phyloP scores from a whole-genome alignment of 1,284 basidiomycete species.

The Paramarasmius palmivorus region DNA sequence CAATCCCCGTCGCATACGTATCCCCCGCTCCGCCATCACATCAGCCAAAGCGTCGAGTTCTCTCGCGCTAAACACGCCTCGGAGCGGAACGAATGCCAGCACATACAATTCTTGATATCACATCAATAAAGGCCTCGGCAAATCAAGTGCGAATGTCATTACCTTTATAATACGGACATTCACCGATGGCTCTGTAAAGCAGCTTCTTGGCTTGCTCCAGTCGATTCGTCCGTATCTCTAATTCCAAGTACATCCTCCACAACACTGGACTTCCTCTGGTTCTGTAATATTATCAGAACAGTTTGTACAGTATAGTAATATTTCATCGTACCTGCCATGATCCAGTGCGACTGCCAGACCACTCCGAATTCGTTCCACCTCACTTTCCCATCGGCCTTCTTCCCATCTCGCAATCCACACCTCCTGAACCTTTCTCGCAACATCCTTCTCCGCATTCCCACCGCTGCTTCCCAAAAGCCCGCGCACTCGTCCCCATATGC shows the following conservation, averaged over 20 bases:
- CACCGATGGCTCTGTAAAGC: conserved; percentile 78
- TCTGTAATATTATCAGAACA: conserved; percentile 37
- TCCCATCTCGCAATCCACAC: conserved; percentile 83
- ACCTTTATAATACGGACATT: conserved; percentile 85
- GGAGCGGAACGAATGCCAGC: conserved; percentile 77
- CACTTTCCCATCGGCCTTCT: conserved; percentile 63
- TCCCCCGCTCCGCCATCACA: conserved; percentile 80
- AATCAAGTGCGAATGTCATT: conserved; percentile 9
- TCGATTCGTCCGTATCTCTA: conserved; percentile 72
- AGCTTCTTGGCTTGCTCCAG: conserved; percentile 72
- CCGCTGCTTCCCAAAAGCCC: conserved; percentile 49
- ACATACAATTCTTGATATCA: conserved; percentile 74
- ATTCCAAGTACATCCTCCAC: conserved; percentile 83
- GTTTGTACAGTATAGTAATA: background rate
- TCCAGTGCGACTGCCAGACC: conserved; percentile 63
- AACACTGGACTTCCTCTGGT: conserved; percentile 67
- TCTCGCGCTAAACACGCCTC: conserved; percentile 60
- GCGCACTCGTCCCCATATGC: conserved; percentile 70
- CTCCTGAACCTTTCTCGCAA: conserved; percentile 61
- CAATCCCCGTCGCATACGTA: conserved; percentile 69
- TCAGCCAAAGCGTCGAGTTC: conserved; percentile 76
- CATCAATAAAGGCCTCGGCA: conserved; percentile 12
- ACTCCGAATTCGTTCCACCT: conserved; percentile 68
- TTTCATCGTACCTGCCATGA: conserved; percentile 54
- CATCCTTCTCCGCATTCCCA: conserved; percentile 46